Base-by-base conservation (phyloP, 164 flowering plant species). In the Aristolochia fimbriata region DNA sequence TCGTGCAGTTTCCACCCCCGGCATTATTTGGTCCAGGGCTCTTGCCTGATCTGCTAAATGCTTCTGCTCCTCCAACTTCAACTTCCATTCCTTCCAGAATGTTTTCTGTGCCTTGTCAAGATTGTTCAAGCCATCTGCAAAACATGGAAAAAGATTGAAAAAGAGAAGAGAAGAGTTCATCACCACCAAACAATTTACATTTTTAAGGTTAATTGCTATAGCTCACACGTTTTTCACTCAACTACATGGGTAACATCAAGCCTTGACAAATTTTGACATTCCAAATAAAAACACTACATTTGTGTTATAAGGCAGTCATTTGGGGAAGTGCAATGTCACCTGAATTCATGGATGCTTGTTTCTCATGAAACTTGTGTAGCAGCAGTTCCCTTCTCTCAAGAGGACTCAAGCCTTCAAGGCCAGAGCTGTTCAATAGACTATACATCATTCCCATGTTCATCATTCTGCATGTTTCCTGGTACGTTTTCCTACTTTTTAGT, bases 71-170 rank as follows among this genome's bases (percentile, higher is more conserved):
- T 93, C 95, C 65, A 93, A 67, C 75, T 86, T 93, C 66, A 73
- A 51, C 67, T 93, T 86, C 97, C 97, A 93, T 60, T 88, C 92
- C 57, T 82, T 86, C 99, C 99, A 93, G 72, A 93, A 93, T 55
- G 90, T 71, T 24, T 92, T 77, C 43, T 90, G 85, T 59, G 72
- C 82, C 70, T 78, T 71, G 56, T 80, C 84, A 62, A 80, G 64
- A 59, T 64, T 74, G 47, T 61, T 77, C 57, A 78, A 62, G 30
- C 78, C 81, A 78, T 82, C 99, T 90, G 79, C 54, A 13, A 30
- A 56, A 37, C 10, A 20, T 49, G 52, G 16, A 49, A 49, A 49
- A 49, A 17, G 0, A 20, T 17, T 17, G 6, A 2, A 15, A 49
- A 37, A 37, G 43, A 37, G 12, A 37, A 37, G 43, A 37, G 12